Evolutionary conservation across 129 eudicot genomes (phyloP).

Genomic region (Tagetes patula): DNA sequence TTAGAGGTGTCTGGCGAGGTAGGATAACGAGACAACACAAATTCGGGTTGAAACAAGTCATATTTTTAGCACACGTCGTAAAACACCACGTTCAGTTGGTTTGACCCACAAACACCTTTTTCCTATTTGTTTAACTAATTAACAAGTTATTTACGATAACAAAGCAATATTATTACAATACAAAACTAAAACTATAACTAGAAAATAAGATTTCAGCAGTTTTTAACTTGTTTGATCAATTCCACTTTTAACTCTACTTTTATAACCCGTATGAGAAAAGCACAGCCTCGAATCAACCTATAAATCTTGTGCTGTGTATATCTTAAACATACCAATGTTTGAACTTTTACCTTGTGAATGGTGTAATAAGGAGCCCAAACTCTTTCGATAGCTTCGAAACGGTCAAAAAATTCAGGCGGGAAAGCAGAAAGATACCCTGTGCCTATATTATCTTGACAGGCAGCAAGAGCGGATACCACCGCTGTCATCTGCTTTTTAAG

Average conservation of each 20-base stretch:
- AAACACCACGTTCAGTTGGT: neutral
- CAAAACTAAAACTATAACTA: neutral
- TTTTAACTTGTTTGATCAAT: neutral
- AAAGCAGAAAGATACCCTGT: slow-evolving; percentile 90
- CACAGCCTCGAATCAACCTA: neutral
- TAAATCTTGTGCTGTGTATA: neutral
- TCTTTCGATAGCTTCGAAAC: slow-evolving; percentile 58
- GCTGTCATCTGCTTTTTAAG: slow-evolving; percentile 41
- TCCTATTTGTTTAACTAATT: neutral
- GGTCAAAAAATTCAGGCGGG: slow-evolving; percentile 72
- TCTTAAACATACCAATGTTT: neutral
- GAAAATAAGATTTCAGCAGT: neutral
- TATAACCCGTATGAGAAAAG: neutral
- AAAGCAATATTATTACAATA: neutral
- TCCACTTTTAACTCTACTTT: neutral
- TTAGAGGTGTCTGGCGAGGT: neutral
- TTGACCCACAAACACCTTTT: neutral
- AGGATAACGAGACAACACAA: neutral
- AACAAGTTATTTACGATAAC: neutral
- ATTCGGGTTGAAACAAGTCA: neutral
- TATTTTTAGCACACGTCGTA: neutral
- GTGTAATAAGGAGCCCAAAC: slow-evolving; percentile 98
- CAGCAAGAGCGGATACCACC: slow-evolving; percentile 41
- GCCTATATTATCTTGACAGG: slow-evolving; percentile 66
- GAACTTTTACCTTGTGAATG: slow-evolving; percentile 70